Evolutionary conservation across 495 filamentous ascomycete species (phyloP), one percentile per base, ranked within the genome.

Genomic region (Neurospora sp.): DNA sequence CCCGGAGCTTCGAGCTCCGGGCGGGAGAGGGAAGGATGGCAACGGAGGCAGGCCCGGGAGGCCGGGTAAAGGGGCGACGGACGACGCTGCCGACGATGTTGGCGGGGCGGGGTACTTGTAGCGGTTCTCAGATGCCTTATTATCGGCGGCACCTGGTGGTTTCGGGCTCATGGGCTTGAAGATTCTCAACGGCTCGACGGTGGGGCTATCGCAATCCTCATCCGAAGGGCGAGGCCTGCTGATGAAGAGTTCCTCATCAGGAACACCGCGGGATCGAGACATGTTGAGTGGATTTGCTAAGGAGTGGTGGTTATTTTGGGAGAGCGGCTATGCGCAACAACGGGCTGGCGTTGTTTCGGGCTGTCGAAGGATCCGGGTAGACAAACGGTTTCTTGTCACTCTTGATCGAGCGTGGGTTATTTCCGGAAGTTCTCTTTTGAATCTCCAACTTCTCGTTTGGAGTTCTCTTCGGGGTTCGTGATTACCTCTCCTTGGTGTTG

Each of bases 161-260:
- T 79, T 82, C 61, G 85, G 89, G 82, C 80, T 88, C 78, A 80
- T 78, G 14, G 85, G 86, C 81, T 97, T 97, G 84, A 89, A 90
- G 78, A 98, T 97, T 75, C 93, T 89, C 79, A 98, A 82, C 38
- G 94, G 94, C 72, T 91, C 93, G 73, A 98, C 88, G 3, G 91
- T 91, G 48, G 93, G 91, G 71, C 90, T 90, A 74, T 88, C 85
- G 78, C 84, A 86, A 70, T 90, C 88, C 35, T 84, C 84, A 70
- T 73, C 74, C 10, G 75, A 68, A 1, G 82, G 82, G 22, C 82
- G 80, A 40, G 85, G 87, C 18, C 87, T 83, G 75, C 87, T 87
- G 75, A 94, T 86, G 80, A 95, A 95, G 80, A 96, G 88, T 84
- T 95, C 93, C 74, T 92, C 91, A 46, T 91, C 87, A 70, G 87